Evolutionary conservation across 345 rosid species (phyloP).

Genomic region (Diplotaxis tenuifolia): DNA sequence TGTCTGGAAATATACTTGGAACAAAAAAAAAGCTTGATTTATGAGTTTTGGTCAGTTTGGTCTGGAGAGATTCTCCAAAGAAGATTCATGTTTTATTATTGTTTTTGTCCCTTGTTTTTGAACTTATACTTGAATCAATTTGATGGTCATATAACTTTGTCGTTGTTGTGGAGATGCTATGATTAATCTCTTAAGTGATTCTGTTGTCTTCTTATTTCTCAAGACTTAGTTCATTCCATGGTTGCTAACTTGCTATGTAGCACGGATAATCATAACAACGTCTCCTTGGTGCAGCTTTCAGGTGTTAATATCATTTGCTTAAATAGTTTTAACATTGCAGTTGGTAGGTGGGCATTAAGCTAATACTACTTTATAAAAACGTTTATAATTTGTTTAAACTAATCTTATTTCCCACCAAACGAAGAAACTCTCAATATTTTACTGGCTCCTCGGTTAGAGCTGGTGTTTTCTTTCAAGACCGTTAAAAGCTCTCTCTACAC

Average conservation of each 20-base stretch:
- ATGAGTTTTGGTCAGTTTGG: conserved; percentile 14
- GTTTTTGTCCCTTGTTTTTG: background rate
- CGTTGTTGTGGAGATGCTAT: conserved; percentile 9
- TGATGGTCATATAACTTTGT: conserved; percentile 4
- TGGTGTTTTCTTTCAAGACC: background rate
- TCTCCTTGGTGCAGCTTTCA: too few species aligned
- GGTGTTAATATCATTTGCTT: background rate
- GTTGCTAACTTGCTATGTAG: too few species aligned
- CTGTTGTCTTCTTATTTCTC: background rate
- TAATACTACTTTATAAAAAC: background rate
- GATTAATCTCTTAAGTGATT: background rate
- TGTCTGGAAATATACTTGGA: conserved; percentile 18
- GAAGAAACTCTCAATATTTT: background rate
- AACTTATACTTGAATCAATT: background rate
- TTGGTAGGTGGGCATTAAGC: background rate
- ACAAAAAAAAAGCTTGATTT: conserved; percentile 8
- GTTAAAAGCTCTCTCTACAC: background rate
- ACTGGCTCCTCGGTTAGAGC: background rate
- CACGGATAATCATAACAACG: too few species aligned
- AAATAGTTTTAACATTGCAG: background rate
- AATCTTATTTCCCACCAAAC: background rate
- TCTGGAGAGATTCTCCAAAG: background rate
- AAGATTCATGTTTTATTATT: background rate
- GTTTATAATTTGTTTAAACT: background rate
- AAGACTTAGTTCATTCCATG: background rate